Base-by-base conservation (phyloP, 495 filamentous ascomycete genomes). In the Eremomyces bilateralis region DNA sequence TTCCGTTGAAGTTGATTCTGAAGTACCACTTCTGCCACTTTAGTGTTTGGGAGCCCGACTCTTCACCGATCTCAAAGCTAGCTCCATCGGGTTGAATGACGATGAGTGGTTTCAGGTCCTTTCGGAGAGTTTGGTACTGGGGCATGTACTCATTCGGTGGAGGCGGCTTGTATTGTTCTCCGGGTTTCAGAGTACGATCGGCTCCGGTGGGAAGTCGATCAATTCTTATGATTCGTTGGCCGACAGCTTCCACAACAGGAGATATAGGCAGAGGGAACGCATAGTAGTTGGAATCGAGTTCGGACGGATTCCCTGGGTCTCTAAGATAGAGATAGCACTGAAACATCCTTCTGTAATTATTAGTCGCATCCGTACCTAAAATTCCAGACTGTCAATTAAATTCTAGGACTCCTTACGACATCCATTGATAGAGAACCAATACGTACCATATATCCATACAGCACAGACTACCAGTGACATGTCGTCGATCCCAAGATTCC, bases 21-120 rank as follows among this genome's bases (percentile, higher is more conserved):
- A 54, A 51, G 4, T 39, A 20, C 54, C 54, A 58, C 34, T 56
- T 56, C 41, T 57, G 53, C 54, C 54, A 57, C 29, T 44, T 39
- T 17, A 32, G 19, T 36, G 42, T 16, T 15, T 38, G 33, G n/a
- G n/a, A n/a, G n/a, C n/a, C n/a, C n/a, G n/a, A n/a, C 33, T 48
- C 40, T 30, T 32, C 41, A 3, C 40, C 44, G 20, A 53, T 42
- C 25, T 33, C 40, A 36, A 53, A 53, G 25, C 41, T 47, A 4
- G 50, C 45, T 3, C 50, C 50, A 3, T 53, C 46, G 3, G 50
- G 51, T 24, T 53, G 51, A 1, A 37, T 29, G 28, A 53, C 45
- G 20, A 48, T 40, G 8, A 51, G 40, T 11, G 46, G 41, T 27
- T 49, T 49, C 10, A 47, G 12, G 24, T 47, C 46, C 22, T 39